Evolutionary conservation across 768 basidiomycete species (phyloP).

Genomic region (Termitomyces titanicus): DNA sequence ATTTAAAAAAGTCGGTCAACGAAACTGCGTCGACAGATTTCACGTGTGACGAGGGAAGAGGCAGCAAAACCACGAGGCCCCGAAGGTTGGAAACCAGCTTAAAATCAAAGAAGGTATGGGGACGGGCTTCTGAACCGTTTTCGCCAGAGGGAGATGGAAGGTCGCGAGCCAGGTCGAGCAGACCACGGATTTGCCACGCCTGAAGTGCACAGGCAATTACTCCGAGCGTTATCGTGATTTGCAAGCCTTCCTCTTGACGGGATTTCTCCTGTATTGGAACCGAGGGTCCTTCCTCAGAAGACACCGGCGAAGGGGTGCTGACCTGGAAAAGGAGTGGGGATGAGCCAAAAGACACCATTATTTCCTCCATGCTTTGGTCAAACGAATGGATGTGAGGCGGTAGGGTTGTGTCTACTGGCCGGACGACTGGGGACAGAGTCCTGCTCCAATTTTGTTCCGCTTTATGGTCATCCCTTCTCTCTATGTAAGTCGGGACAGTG

Average conservation of each 20-base stretch:
- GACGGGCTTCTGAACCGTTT: not conserved
- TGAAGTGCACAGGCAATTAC: slow-evolving; percentile 52
- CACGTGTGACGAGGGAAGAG: slow-evolving; percentile 32
- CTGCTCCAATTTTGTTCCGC: not conserved
- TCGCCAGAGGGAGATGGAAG: slow-evolving; percentile 20
- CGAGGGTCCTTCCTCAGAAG: not conserved
- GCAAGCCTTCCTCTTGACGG: slow-evolving; percentile 26
- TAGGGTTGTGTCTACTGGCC: not conserved
- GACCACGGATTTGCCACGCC: slow-evolving; percentile 51
- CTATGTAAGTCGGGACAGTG: slow-evolving; percentile 5
- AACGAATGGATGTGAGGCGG: not conserved
- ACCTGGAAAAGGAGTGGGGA: slow-evolving; percentile 60
- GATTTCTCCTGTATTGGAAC: slow-evolving; percentile 2
- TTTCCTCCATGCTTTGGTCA: slow-evolving; percentile 32
- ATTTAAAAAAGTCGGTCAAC: slow-evolving; percentile 44
- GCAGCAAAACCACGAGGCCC: slow-evolving; percentile 46
- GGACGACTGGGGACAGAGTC: slow-evolving; percentile 13
- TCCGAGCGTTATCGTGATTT: slow-evolving; percentile 42
- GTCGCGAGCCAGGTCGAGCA: slow-evolving; percentile 39
- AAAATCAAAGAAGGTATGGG: not conserved
- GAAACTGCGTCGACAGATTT: slow-evolving; percentile 7
- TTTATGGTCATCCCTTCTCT: not conserved
- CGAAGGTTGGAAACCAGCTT: slow-evolving; percentile 14
- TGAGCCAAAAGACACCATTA: slow-evolving; percentile 57
- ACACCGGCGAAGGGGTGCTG: slow-evolving; percentile 37